Percentiles rank a stretch among this genome's conserved stretches.
Evolutionary conservation across 2,329 filamentous ascomycete species (phyloP).

Genomic region (Nectriaceae sp.): DNA sequence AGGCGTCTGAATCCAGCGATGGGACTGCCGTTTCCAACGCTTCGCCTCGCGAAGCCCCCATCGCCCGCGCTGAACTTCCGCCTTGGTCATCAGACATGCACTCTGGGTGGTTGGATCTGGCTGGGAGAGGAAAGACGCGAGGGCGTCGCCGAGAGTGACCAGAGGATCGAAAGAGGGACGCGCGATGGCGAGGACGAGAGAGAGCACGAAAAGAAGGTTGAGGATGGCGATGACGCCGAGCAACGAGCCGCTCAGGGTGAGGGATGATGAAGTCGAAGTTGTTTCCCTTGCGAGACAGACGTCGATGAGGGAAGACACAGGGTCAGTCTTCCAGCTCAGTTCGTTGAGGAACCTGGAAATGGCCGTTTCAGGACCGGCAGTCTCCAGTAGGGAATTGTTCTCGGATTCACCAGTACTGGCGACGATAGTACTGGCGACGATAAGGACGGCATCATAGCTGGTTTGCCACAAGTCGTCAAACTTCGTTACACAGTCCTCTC

Average conservation of each 20-base stretch:
- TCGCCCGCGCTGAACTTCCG: slow-evolving; percentile 43
- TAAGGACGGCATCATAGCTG: slow-evolving; percentile 12
- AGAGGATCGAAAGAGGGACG: slow-evolving; percentile 42
- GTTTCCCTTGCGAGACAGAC: slow-evolving; percentile 12
- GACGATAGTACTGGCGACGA: slow-evolving; percentile 4
- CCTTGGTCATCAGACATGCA: slow-evolving; percentile 49
- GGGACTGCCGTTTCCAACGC: slow-evolving; percentile 41
- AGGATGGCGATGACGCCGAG: slow-evolving; percentile 38
- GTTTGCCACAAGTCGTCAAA: slow-evolving; percentile 16
- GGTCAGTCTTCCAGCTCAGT: slow-evolving; percentile 5
- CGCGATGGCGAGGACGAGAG: slow-evolving; percentile 41
- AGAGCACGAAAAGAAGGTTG: slow-evolving; percentile 43
- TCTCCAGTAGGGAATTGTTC: slow-evolving; percentile 35
- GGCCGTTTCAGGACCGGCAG: slow-evolving; percentile 27
- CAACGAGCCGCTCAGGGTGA: slow-evolving; percentile 46
- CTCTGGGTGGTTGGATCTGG: slow-evolving; percentile 47
- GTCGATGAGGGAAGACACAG: slow-evolving; percentile 5
- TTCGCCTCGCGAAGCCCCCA: slow-evolving; percentile 47
- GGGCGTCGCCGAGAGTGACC: slow-evolving; percentile 52
- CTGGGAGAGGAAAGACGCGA: slow-evolving; percentile 50
- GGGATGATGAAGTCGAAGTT: slow-evolving; percentile 10
- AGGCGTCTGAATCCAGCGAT: slow-evolving; percentile 49
- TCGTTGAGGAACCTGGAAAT: slow-evolving; percentile 15
- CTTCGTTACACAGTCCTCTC: slow-evolving; percentile 10
- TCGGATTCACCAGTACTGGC: background rate